Conservation (phyloP, 1,139 yeast genomes). For the Yamadazyma blattariae region DNA sequence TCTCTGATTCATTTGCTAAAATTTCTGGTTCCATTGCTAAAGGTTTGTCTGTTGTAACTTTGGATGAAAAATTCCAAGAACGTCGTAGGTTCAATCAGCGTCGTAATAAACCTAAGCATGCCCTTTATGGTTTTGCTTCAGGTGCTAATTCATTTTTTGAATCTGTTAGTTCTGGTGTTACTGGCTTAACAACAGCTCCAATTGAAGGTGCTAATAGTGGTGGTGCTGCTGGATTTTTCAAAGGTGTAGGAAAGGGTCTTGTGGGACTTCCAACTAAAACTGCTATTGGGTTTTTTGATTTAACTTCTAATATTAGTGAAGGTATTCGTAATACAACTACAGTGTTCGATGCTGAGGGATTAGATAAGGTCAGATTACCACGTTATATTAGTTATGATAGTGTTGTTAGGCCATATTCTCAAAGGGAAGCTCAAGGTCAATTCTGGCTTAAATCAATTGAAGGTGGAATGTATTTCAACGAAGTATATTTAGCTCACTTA, state of each 20-base stretch:
- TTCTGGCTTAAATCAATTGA: conserved; percentile 82
- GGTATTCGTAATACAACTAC: conserved; percentile 93
- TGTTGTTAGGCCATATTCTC: conserved; percentile 70
- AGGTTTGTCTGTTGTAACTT: conserved; percentile 86
- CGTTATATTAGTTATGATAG: conserved; percentile 70
- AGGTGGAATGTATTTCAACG: conserved; percentile 73
- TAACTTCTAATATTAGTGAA: conserved; percentile 90
- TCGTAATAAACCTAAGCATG: conserved; percentile 81
- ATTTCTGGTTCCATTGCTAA: conserved; percentile 93
- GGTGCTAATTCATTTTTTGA: conserved; percentile 91
- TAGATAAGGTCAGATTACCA: conserved; percentile 81
- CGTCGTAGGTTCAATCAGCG: conserved; percentile 70
- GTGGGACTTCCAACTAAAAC: conserved; percentile 96
- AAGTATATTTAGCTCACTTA: conserved; percentile 81
- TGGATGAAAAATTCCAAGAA: conserved; percentile 84
- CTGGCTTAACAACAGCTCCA: conserved; percentile 91
- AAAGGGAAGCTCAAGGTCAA: conserved; percentile 90
- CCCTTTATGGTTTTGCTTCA: conserved; percentile 78
- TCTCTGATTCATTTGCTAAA: conserved; percentile 89
- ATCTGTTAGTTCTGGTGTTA: conserved; percentile 81
- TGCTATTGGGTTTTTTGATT: conserved; percentile 90
- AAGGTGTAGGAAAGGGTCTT: conserved; percentile 91
- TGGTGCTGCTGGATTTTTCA: conserved; percentile 89
- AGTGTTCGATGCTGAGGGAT: conserved; percentile 76
- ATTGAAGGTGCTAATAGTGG: conserved; percentile 81